Evolutionary conservation across 139 green algal species (phyloP), one percentile per base, ranked within the genome.

Genomic region (Micromonas pusilla): DNA sequence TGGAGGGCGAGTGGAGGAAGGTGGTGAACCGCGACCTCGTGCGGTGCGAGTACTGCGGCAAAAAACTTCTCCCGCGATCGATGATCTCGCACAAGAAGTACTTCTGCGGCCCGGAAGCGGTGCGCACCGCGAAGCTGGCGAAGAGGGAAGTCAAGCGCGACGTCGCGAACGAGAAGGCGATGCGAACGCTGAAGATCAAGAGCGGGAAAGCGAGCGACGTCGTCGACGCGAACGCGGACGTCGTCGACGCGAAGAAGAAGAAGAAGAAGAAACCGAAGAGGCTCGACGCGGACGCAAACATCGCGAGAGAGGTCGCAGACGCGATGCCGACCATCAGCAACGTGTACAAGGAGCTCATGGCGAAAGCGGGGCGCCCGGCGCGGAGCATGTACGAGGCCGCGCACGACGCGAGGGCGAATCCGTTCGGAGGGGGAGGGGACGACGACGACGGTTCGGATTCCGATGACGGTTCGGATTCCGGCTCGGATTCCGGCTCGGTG

Each of bases 21-120:
- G 75, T 80, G 71, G 85, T 90, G 76, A 88, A 91, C 82, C 87
- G 88, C 0, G 75, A 82, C 57, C 91, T 91, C 78, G 83, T 87
- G 21, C 33, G 66, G 25, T 97, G 92, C 82, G 75, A 73, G n/a
- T 96, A 93, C 87, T 98, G 94, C 85, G 76, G 74, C 31, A 89
- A 88, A 54, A 90, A 87, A 80, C 96, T 91, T 85, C 88, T 91
- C 70, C 88, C 90, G 3, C 80, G 87, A 63, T 80, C 71, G n/a
- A 52, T 89, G 45, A 65, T 60, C 28, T 63, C 89, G 63, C 88
- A 93, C 83, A 79, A 90, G 65, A 84, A 84, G 33, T 97, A 92
- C 86, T 98, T 97, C 79, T 98, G 94, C 80, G 94, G 94, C 1
- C 94, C 93, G 0, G 66, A 92, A 38, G 93, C 93, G 0, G 70